Evolutionary conservation across 208 protist species (phyloP).

Genomic region (Crithidia fasciculata): DNA sequence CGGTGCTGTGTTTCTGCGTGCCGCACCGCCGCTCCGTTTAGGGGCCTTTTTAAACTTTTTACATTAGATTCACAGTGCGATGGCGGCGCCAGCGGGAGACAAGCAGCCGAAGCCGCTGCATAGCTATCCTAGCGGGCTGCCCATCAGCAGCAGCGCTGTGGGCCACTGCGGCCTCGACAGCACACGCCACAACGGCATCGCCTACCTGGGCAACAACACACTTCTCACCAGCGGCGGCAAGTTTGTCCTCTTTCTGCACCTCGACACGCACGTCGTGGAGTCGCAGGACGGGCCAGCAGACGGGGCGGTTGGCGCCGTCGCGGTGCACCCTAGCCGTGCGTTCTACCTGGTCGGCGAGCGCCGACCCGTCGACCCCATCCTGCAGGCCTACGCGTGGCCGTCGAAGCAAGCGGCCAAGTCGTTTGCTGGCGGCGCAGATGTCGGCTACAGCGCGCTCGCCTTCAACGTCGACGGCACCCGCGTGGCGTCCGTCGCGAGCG

Average conservation of each 20-base stretch:
- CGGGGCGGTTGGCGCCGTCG: slow-evolving; percentile 67
- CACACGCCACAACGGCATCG: slow-evolving; percentile 63
- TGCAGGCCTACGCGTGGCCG: slow-evolving; percentile 88
- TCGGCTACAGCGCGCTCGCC: slow-evolving; percentile 82
- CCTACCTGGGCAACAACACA: slow-evolving; percentile 56
- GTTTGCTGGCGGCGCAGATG: slow-evolving; percentile 81
- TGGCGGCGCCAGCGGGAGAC: not conserved
- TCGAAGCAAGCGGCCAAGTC: slow-evolving; percentile 50
- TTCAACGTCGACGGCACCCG: slow-evolving; percentile 90
- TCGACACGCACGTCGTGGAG: slow-evolving; percentile 53
- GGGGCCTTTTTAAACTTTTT: too few species aligned
- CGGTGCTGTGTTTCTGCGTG: too few species aligned
- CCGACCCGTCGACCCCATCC: slow-evolving; percentile 50
- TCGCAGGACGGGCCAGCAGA: slow-evolving; percentile 59
- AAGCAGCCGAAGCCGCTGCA: slow-evolving; percentile 64
- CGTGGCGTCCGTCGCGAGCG: slow-evolving; percentile 94
- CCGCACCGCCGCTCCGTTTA: too few species aligned
- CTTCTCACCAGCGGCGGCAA: slow-evolving; percentile 78
- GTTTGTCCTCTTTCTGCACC: slow-evolving; percentile 85
- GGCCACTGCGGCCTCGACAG: slow-evolving; percentile 80
- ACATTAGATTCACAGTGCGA: not conserved
- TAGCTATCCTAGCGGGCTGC: slow-evolving; percentile 52
- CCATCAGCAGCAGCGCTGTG: slow-evolving; percentile 41
- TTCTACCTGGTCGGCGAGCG: slow-evolving; percentile 91
- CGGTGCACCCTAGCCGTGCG: slow-evolving; percentile 65